Evolutionary conservation across 345 rosid genomes (phyloP).

Genomic region (Pugionium cornutum): DNA sequence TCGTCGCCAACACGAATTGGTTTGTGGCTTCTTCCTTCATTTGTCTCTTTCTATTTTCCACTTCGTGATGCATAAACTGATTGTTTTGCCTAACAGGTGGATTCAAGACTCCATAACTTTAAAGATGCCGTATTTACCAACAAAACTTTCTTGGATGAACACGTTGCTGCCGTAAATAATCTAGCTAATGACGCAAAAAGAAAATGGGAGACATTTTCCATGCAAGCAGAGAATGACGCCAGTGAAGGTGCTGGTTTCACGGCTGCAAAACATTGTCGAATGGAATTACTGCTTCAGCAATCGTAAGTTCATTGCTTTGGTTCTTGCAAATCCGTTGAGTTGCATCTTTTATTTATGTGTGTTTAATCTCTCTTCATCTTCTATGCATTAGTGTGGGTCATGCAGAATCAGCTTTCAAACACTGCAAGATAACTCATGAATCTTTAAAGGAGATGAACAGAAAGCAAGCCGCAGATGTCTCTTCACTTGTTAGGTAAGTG

Average conservation of each 20-base stretch:
- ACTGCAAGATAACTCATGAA: constrained; percentile 54
- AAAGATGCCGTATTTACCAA: constrained; percentile 59
- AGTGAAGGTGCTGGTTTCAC: constrained; percentile 68
- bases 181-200: constrained; percentile 83
- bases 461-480: constrained; percentile 51
- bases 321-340: constrained; percentile 9
- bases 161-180: constrained; percentile 59
- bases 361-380: constrained; percentile 26
- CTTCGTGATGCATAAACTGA: constrained; percentile 8
- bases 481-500: constrained; percentile 60
- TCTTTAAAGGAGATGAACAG: constrained; percentile 60
- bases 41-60: constrained; percentile 10
- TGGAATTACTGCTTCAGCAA: constrained; percentile 78
- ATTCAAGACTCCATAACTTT: constrained; percentile 67
- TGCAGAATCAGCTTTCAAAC: constrained; percentile 73
- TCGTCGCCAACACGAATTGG: constrained; percentile 81
- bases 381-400: constrained; percentile 57
- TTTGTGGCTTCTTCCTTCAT: constrained; percentile 33
- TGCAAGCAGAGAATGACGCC: constrained; percentile 75
- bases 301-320: constrained; percentile 50
- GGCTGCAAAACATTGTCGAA: constrained; percentile 93
- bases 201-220: constrained; percentile 81
- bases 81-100: constrained; percentile 62
- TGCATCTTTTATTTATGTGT: constrained; percentile 13
- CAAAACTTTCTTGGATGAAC: constrained; percentile 66